phyloP scores from a whole-genome alignment of 2,329 filamentous ascomycete species.

The Chalara sp. region DNA sequence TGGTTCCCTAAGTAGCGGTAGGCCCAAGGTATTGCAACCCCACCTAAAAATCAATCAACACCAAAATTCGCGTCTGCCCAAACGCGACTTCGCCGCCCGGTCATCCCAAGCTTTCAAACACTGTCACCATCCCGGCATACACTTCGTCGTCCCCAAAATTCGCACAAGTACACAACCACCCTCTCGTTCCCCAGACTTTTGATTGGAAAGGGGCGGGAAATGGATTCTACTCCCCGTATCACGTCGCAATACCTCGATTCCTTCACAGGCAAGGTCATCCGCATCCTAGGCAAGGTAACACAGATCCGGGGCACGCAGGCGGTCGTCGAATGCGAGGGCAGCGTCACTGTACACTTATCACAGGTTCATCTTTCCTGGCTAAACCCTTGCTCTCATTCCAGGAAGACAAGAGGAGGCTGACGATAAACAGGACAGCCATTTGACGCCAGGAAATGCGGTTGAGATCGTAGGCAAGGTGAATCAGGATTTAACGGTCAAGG shows the following conservation, averaged over 20 bases:
- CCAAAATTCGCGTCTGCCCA: no score
- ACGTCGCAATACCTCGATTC: conserved; percentile 71
- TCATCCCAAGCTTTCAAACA: no score
- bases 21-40: no score
- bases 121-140: no score
- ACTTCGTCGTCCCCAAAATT: no score
- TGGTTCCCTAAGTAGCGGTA: no score
- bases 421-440: conserved; percentile 56
- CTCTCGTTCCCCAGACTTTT: no score
- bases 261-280: conserved; percentile 70
- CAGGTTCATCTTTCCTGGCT: conserved; percentile 27
- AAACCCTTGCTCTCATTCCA: background rate
- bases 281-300: conserved; percentile 77
- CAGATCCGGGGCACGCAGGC: conserved; percentile 77
- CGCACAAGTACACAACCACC: no score
- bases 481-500: conserved; percentile 63
- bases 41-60: no score
- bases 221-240: conserved; percentile 62
- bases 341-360: conserved; percentile 68
- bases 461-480: conserved; percentile 80
- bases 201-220: no score
- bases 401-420: no score
- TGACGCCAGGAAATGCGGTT: conserved; percentile 61
- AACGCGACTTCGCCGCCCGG: no score
- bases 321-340: conserved; percentile 72